phyloP scores from a whole-genome alignment of 345 rosid genomes.

The Laguncularia racemosa region DNA sequence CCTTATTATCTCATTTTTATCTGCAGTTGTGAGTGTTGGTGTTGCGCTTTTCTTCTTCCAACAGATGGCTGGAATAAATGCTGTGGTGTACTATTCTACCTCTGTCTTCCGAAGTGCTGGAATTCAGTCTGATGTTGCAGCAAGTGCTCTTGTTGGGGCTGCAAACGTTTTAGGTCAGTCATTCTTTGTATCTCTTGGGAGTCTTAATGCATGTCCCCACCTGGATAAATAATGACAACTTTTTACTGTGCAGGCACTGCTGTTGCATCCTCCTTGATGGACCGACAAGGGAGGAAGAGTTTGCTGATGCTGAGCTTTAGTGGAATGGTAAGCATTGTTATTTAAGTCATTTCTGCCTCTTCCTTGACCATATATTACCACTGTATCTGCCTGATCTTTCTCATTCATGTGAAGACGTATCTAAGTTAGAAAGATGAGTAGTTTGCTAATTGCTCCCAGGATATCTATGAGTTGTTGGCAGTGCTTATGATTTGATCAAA shows the following conservation, averaged over 20 bases:
- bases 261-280: conserved; percentile 96
- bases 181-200: conserved; percentile 1
- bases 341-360: too few species aligned
- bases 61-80: conserved; percentile 98
- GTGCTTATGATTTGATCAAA: too few species aligned
- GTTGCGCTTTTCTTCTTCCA: conserved; percentile 97
- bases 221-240: conserved; percentile 3
- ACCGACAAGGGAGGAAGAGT: conserved; percentile 92
- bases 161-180: conserved; percentile 83
- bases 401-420: too few species aligned
- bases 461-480: too few species aligned
- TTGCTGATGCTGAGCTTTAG: conserved; percentile 79
- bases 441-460: too few species aligned
- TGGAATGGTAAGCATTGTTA: conserved; percentile 61
- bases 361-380: too few species aligned
- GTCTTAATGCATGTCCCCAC: not conserved
- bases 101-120: conserved; percentile 94
- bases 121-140: conserved; percentile 90
- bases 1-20: conserved; percentile 3
- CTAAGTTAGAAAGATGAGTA: too few species aligned
- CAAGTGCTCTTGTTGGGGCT: conserved; percentile 99
- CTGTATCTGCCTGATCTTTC: too few species aligned
- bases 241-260: conserved; percentile 62
- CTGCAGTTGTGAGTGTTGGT: conserved; percentile 95
- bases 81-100: conserved; percentile 96